Evolutionary conservation across 2,329 filamentous ascomycete species (phyloP).

Genomic region (Pezicula radicicola): DNA sequence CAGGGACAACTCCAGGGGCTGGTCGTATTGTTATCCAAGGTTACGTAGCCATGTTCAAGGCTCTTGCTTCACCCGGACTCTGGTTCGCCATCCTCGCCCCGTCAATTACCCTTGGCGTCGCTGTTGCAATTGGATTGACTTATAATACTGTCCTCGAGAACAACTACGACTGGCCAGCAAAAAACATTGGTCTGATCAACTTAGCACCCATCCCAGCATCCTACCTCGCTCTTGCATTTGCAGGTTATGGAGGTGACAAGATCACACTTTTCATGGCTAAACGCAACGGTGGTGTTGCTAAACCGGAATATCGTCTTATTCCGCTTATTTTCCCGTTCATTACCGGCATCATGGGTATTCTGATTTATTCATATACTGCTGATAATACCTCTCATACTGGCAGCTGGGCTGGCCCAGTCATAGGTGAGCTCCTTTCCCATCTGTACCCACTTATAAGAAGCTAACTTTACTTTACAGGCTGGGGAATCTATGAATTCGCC

Average conservation of each 20-base stretch:
- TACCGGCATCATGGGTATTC: constrained; percentile 25
- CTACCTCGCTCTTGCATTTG: constrained; percentile 7
- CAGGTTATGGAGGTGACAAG: constrained; percentile 7
- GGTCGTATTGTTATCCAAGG: background rate
- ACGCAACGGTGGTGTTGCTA: constrained; percentile 28
- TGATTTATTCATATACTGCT: constrained; percentile 31
- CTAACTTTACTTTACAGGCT: background rate
- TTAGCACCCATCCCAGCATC: constrained; percentile 2
- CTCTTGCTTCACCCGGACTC: background rate
- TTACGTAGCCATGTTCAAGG: background rate
- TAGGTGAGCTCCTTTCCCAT: background rate
- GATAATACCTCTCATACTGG: constrained; percentile 2
- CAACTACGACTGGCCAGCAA: constrained; percentile 30
- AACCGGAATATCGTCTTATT: constrained; percentile 32
- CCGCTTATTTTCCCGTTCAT: constrained; percentile 30
- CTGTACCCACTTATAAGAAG: background rate
- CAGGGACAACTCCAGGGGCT: background rate
- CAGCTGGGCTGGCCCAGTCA: background rate
- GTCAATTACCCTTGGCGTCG: constrained; percentile 34
- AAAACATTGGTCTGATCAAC: constrained; percentile 6
- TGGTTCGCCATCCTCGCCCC: constrained; percentile 34
- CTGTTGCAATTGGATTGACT: constrained; percentile 34
- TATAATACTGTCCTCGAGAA: constrained; percentile 34
- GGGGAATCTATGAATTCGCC: background rate
- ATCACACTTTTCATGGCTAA: constrained; percentile 19